These are phyloP conservation scores for Pichia deserticola DNA, from an alignment of 805 yeast species.

Conservation along the genomic window DNA sequence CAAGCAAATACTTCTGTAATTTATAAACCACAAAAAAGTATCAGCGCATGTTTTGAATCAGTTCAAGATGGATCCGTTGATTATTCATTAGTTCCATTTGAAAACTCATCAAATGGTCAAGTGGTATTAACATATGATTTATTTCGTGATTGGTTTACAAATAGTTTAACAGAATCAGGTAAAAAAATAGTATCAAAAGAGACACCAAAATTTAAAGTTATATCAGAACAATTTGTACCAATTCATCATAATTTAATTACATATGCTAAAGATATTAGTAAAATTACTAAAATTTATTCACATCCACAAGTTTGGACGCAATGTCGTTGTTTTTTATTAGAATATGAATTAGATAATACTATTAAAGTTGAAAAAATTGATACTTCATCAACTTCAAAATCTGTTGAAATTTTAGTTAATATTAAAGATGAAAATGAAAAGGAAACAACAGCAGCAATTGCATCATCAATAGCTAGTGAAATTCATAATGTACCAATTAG, in stretches of 20 bases:
- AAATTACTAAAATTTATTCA: slow-evolving; percentile 60
- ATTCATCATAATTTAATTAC: slow-evolving; percentile 72
- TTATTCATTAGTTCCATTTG: slow-evolving; percentile 79
- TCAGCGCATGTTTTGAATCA: slow-evolving; percentile 55
- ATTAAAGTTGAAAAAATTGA: slow-evolving; percentile 47
- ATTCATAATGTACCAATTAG: slow-evolving; percentile 52
- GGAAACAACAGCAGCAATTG: slow-evolving; percentile 59
- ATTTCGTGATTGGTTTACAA: slow-evolving; percentile 56
- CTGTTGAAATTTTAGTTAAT: slow-evolving; percentile 53
- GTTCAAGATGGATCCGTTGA: slow-evolving; percentile 42
- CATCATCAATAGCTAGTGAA: slow-evolving; percentile 59
- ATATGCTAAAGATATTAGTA: slow-evolving; percentile 33
- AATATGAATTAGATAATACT: slow-evolving; percentile 25
- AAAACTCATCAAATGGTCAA: slow-evolving; percentile 92
- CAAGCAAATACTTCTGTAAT: slow-evolving; percentile 19
- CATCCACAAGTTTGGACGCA: slow-evolving; percentile 99
- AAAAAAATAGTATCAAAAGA: background rate
- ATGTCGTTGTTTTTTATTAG: slow-evolving; percentile 49
- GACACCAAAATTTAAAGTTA: slow-evolving; percentile 40
- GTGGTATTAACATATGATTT: slow-evolving; percentile 82
- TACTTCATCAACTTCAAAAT: slow-evolving; percentile 74
- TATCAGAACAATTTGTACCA: slow-evolving; percentile 75
- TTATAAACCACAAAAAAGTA: slow-evolving; percentile 32
- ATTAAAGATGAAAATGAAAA: slow-evolving; percentile 22
- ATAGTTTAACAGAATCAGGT: slow-evolving; percentile 4